Evolutionary conservation across 257 asterid genomes (phyloP).

Genomic region (Solanum appendiculatum): DNA sequence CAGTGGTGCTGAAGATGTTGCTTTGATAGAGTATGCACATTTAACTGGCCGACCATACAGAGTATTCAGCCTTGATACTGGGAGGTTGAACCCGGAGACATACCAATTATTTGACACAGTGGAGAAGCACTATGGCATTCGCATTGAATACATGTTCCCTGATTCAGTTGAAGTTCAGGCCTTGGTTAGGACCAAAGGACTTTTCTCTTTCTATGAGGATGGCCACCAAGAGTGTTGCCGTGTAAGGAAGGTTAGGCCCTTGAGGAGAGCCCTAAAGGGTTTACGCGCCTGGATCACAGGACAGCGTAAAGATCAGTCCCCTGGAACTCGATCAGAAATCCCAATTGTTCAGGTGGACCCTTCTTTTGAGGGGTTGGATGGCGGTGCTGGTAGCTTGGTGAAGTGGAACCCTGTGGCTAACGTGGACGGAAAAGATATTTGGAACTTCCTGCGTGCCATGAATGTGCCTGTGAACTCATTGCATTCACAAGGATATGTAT

Average conservation of each 20-base stretch:
- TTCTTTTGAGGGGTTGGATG: constrained; percentile 67
- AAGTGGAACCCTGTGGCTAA: constrained; percentile 90
- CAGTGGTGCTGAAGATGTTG: constrained; percentile 95
- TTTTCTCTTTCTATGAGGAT: constrained; percentile 79
- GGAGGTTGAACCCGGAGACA: constrained; percentile 80
- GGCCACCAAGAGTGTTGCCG: constrained; percentile 97
- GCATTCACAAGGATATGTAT: constrained; percentile 64
- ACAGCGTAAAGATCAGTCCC: constrained; percentile 86
- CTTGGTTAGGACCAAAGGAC: constrained; percentile 73
- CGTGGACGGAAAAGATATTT: constrained; percentile 49
- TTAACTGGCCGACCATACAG: constrained; percentile 79
- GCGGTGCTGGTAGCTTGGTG: constrained; percentile 74
- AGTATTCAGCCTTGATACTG: constrained; percentile 86
- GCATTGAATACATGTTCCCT: constrained; percentile 80
- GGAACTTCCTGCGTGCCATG: constrained; percentile 74
- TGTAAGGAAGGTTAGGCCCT: constrained; percentile 71
- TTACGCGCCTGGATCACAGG: constrained; percentile 89
- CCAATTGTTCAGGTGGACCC: constrained; percentile 84
- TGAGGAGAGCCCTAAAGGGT: constrained; percentile 75
- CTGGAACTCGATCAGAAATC: constrained; percentile 82
- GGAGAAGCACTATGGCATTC: constrained; percentile 69
- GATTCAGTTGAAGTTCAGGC: constrained; percentile 78
- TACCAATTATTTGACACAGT: constrained; percentile 62
- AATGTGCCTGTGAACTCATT: constrained; percentile 65
- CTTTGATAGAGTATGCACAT: constrained; percentile 74